Conservation (phyloP, 352 stramenopile species). For the Pilasporangium apinafurcum region DNA sequence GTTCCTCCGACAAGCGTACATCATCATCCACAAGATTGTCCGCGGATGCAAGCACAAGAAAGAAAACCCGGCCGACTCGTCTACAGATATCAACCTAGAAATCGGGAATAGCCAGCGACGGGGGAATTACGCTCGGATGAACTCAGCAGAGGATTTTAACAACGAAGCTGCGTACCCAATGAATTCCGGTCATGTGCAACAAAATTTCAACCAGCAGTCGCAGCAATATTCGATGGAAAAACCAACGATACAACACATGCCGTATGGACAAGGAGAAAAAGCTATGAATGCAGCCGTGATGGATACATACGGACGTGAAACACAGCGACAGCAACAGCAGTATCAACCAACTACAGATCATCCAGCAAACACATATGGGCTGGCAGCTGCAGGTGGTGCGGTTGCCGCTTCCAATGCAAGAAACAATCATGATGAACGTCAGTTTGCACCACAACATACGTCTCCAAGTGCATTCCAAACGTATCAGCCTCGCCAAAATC, state of each 20-base stretch:
- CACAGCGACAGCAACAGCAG: conserved; percentile 2
- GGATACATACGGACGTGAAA: background rate
- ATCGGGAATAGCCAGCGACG: conserved; percentile 20
- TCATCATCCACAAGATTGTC: conserved; percentile 66
- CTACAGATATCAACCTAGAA: conserved; percentile 49
- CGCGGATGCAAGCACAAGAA: conserved; percentile 40
- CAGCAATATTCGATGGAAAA: background rate
- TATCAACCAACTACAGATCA: too few relatives aligned
- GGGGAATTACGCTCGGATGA: conserved; percentile 11
- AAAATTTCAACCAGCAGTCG: background rate
- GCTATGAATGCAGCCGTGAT: background rate
- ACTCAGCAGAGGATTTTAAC: conserved; percentile 8
- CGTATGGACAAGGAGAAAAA: too few relatives aligned
- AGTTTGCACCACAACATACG: too few relatives aligned
- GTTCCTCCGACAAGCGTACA: conserved; percentile 73
- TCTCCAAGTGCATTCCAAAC: too few relatives aligned
- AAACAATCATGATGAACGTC: too few relatives aligned
- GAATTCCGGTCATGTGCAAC: background rate
- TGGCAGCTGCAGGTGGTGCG: background rate
- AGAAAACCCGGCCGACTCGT: conserved; percentile 10
- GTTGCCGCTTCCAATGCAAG: too few relatives aligned
- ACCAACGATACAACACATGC: too few relatives aligned
- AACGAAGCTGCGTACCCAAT: background rate
- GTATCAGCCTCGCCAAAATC: too few relatives aligned
- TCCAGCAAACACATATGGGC: too few relatives aligned